phyloP scores from a whole-genome alignment of 129 eudicot genomes.

The Deinandra increscens region DNA sequence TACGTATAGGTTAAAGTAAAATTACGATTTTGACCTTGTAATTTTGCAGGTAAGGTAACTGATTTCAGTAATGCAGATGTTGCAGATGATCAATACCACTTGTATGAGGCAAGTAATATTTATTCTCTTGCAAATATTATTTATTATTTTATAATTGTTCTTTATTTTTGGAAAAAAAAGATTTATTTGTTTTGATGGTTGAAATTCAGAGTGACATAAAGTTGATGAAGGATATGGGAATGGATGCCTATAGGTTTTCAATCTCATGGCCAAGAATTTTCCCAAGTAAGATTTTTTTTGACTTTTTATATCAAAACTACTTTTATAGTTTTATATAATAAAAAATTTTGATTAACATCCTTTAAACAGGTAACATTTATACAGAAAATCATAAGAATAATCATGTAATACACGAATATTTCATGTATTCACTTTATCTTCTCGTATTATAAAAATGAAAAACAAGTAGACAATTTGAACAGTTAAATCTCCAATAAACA shows the following conservation, averaged over 20 bases:
- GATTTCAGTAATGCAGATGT: constrained; percentile 96
- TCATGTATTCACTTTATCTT: background rate
- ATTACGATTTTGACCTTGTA: background rate
- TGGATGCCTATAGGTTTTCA: constrained; percentile 95
- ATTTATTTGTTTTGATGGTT: background rate
- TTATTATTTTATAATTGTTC: background rate
- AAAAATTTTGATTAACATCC: background rate
- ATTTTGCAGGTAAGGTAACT: constrained; percentile 60
- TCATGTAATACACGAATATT: too few species aligned
- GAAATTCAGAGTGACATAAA: constrained; percentile 66
- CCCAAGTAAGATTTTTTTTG: constrained; percentile 55
- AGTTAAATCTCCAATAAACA: too few species aligned
- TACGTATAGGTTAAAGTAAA: background rate
- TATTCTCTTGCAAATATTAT: background rate
- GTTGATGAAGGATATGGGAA: constrained; percentile 88
- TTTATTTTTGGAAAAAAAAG: background rate
- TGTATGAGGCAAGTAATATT: constrained; percentile 43
- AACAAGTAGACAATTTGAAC: too few species aligned
- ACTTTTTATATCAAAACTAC: background rate
- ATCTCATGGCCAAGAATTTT: constrained; percentile 91
- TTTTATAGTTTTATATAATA: background rate
- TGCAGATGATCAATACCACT: constrained; percentile 85
- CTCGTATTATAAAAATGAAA: background rate
- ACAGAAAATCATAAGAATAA: background rate
- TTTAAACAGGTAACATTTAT: background rate